These are phyloP conservation scores for Hygrophorus russula DNA, from an alignment of 768 basidiomycete species.

Conservation along the genomic window DNA sequence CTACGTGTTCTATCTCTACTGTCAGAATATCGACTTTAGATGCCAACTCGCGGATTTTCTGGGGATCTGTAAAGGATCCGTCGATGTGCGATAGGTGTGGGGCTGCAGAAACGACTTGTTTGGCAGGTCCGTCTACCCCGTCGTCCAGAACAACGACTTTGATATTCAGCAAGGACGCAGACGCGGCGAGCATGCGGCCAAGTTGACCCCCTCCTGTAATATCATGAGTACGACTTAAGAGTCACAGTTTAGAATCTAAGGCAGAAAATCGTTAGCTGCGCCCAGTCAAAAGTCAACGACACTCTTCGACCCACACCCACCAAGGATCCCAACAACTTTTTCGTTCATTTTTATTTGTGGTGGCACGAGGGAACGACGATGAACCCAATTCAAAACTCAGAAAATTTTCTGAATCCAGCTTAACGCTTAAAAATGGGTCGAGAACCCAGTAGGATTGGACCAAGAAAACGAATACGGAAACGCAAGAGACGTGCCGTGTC, in stretches of 20 bases:
- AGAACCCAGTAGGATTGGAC: background rate
- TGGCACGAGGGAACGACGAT: slow-evolving; percentile 2
- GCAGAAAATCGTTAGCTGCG: background rate
- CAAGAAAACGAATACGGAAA: slow-evolving; percentile 40
- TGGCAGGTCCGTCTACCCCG: slow-evolving; percentile 75
- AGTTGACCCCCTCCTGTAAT: slow-evolving; percentile 86
- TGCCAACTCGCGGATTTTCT: slow-evolving; percentile 72
- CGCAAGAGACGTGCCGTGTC: slow-evolving; percentile 39
- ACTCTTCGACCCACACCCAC: slow-evolving; percentile 28
- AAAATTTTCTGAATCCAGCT: slow-evolving; percentile 6
- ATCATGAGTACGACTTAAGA: slow-evolving; percentile 5
- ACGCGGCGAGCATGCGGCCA: slow-evolving; percentile 90
- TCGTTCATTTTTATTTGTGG: slow-evolving; percentile 24
- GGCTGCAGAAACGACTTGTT: slow-evolving; percentile 63
- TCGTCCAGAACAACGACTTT: slow-evolving; percentile 78
- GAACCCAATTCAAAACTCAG: background rate
- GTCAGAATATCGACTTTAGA: slow-evolving; percentile 78
- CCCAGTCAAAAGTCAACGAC: background rate
- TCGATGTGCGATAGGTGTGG: slow-evolving; percentile 58
- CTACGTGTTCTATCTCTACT: slow-evolving; percentile 95
- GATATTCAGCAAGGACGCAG: slow-evolving; percentile 81
- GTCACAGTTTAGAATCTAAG: background rate
- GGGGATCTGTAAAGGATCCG: slow-evolving; percentile 77
- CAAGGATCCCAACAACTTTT: slow-evolving; percentile 40
- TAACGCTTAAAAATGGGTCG: background rate